A percentile compares a stretch with the other conserved stretches of the same genome.
Conservation (phyloP, 2,329 filamentous ascomycete genomes). For the Tetracladium maxilliforme region DNA sequence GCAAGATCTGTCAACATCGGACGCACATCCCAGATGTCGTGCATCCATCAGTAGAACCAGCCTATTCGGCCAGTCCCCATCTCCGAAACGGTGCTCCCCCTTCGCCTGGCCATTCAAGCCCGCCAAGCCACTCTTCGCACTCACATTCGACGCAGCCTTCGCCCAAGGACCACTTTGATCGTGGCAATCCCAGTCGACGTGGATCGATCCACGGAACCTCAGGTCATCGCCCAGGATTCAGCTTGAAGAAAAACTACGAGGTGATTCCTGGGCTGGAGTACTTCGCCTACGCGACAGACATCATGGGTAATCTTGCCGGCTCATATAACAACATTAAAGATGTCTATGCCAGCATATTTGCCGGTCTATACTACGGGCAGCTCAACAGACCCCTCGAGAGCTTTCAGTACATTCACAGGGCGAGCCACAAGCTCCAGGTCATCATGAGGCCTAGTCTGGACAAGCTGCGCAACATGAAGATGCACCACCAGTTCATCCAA, state of each 20-base stretch:
- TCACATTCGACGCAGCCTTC: too few relatives aligned
- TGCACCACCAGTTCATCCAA: slow-evolving; percentile 12
- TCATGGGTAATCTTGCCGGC: slow-evolving; percentile 68
- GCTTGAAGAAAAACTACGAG: slow-evolving; percentile 49
- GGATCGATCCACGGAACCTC: slow-evolving; percentile 31
- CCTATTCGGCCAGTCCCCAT: slow-evolving; percentile 8
- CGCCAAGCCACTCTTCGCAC: slow-evolving; percentile 22
- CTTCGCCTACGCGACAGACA: slow-evolving; percentile 74
- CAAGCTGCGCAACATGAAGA: slow-evolving; percentile 27
- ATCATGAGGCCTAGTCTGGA: slow-evolving; percentile 60
- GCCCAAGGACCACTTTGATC: slow-evolving; percentile 14
- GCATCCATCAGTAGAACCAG: slow-evolving; percentile 28
- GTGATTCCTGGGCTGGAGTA: slow-evolving; percentile 82
- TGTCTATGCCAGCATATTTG: slow-evolving; percentile 73
- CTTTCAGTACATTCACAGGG: slow-evolving; percentile 44
- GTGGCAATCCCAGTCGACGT: slow-evolving; percentile 27
- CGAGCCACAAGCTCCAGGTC: slow-evolving; percentile 46
- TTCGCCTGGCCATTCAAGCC: too few relatives aligned
- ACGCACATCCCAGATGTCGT: slow-evolving; percentile 41
- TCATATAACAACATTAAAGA: slow-evolving; percentile 69
- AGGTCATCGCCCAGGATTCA: slow-evolving; percentile 3
- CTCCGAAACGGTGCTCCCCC: slow-evolving; percentile 6
- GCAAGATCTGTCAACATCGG: slow-evolving; percentile 57
- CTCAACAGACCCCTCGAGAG: slow-evolving; percentile 78
- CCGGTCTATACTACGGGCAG: slow-evolving; percentile 80